Percentiles rank a stretch among this genome's conserved stretches.
Evolutionary conservation across 164 flowering plant genomes (phyloP).

Genomic region (Chloranthus sessilifolius): DNA sequence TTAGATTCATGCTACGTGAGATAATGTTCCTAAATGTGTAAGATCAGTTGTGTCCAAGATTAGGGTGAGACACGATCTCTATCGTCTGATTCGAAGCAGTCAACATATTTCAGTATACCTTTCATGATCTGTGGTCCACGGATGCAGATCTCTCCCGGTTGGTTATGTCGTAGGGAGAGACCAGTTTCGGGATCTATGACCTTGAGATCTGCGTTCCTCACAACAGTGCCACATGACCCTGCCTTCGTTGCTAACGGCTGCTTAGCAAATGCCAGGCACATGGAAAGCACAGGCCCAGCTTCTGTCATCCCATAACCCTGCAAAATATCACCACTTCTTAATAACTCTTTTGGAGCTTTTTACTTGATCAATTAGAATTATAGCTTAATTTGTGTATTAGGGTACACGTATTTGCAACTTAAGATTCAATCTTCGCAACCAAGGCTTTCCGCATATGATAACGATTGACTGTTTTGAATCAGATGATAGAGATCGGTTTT

Average conservation of each 20-base stretch:
- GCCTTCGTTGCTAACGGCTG: constrained; percentile 54
- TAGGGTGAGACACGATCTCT: too few relatives aligned
- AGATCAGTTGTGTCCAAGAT: too few relatives aligned
- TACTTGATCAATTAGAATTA: too few relatives aligned
- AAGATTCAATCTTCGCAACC: neutral
- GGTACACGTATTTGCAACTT: neutral
- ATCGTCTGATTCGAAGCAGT: too few relatives aligned
- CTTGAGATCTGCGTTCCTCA: constrained; percentile 72
- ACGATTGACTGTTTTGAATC: too few relatives aligned
- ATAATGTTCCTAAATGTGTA: too few relatives aligned
- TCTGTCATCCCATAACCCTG: constrained; percentile 96
- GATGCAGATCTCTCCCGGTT: constrained; percentile 78
- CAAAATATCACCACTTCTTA: constrained; percentile 1
- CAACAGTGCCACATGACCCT: constrained; percentile 83
- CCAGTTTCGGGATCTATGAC: constrained; percentile 64
- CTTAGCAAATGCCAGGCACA: constrained; percentile 70
- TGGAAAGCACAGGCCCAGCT: constrained; percentile 69
- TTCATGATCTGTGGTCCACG: constrained; percentile 72
- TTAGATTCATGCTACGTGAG: neutral
- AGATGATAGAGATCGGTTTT: too few relatives aligned
- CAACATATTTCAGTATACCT: constrained; percentile 29
- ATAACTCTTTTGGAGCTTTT: too few relatives aligned
- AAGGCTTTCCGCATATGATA: too few relatives aligned
- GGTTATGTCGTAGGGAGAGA: constrained; percentile 43
- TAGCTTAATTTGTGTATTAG: too few relatives aligned